Conservation (phyloP, 2,329 filamentous ascomycete species). For the Colletotrichum scovillei region DNA sequence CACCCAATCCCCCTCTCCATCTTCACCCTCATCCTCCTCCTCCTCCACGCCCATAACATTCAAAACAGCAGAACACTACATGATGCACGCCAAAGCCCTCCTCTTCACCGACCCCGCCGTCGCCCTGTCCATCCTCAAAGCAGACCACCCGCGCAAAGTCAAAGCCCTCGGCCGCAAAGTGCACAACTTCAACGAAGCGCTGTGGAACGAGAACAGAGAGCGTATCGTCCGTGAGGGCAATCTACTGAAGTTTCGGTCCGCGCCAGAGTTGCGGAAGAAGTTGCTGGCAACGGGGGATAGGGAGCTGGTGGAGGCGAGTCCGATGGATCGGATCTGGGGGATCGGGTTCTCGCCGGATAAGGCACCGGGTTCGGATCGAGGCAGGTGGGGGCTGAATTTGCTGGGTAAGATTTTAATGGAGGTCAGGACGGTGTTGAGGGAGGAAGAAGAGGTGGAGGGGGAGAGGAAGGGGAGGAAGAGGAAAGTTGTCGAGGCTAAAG, state of each 20-base stretch:
- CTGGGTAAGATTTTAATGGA: conserved; percentile 72
- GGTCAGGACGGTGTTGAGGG: conserved; percentile 63
- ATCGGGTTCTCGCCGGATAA: conserved; percentile 67
- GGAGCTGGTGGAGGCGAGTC: conserved; percentile 72
- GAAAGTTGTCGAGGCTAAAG: background rate
- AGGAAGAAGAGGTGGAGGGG: conserved; percentile 44
- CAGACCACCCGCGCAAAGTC: conserved; percentile 57
- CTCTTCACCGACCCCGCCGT: conserved; percentile 58
- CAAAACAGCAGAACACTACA: conserved; percentile 66
- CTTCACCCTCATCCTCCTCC: conserved; percentile 52
- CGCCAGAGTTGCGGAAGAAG: conserved; percentile 55
- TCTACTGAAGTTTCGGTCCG: conserved; percentile 67
- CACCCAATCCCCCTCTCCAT: conserved; percentile 55
- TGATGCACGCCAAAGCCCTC: conserved; percentile 66
- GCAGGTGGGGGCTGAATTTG: conserved; percentile 72
- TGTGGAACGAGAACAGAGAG: conserved; percentile 64
- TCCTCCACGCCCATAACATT: conserved; percentile 50
- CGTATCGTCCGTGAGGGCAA: conserved; percentile 69
- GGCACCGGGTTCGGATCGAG: conserved; percentile 56
- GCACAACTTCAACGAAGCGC: conserved; percentile 58
- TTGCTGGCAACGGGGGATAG: conserved; percentile 69
- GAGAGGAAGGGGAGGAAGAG: background rate
- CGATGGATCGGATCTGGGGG: conserved; percentile 73
- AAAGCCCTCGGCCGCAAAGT: conserved; percentile 68
- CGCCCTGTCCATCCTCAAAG: conserved; percentile 61